Base-by-base conservation (phyloP, 805 yeast genomes). In the Candida caryicola region DNA sequence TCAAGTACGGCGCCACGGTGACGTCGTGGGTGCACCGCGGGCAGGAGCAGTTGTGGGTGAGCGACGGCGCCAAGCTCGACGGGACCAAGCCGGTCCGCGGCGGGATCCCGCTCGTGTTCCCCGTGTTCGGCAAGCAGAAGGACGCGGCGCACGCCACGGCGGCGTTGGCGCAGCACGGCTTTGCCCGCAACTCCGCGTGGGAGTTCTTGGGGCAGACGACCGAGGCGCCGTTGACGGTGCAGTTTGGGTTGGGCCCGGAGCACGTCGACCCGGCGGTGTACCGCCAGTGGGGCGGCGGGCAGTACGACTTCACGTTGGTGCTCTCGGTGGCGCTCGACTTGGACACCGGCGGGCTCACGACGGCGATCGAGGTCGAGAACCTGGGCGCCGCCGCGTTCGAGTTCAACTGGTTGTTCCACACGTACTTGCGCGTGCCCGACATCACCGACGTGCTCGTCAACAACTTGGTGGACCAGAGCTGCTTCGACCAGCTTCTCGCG, bases 61-160 rank as follows among this genome's bases (percentile, higher is more conserved):
- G 83, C 5, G 59, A 69, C 8, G 91, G 77, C 27, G 95, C 98
- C 33, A 79, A 81, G 52, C 66, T 91, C 44, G 98, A 93, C 55
- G 98, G 98, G 8, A 66, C 91, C 31, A 85, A 84, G 56, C 95
- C 99, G 1, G 97, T 93, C 14, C 78, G 99, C 60, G 99, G 99
- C 47, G 99, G 99, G 36, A 86, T 93, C 37, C 99, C 99, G 9
- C 69, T 93, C 17, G 98, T 91, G 6, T 93, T 93, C 74, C 99
- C 99, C 2, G 86, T 83, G 1, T 85, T 85, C 54, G 98, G 99
- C 43, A 89, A 81, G 47, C 68, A 72, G 10, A 69, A 72, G 23
- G 71, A 75, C 5, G 73, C 68, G 39, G 17, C 39, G 7, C 71
- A 66, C 41, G 85, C 85, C 3, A 77, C 89, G 28, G 71, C 69